phyloP scores from a whole-genome alignment of 2,329 filamentous ascomycete genomes.

The Aphanocladium album region DNA sequence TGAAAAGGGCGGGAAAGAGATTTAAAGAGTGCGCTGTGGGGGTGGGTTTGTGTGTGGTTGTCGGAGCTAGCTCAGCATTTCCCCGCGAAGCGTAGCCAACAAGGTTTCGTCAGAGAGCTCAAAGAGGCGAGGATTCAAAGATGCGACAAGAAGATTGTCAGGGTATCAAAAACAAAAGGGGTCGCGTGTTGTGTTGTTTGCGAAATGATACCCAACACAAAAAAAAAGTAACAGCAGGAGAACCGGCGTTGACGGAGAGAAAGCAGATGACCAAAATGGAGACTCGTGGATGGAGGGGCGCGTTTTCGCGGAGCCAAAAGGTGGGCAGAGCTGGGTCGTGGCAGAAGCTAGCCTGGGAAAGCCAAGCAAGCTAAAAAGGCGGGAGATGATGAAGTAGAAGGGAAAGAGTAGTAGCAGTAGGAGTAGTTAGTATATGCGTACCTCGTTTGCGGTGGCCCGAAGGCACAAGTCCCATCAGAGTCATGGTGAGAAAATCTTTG shows the following conservation, averaged over 20 bases:
- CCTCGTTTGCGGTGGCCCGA: constrained; percentile 2
- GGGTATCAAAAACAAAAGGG: too few species aligned
- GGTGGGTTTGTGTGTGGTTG: too few species aligned
- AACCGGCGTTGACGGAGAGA: background rate
- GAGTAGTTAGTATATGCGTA: too few species aligned
- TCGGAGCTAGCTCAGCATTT: background rate
- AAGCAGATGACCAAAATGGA: background rate
- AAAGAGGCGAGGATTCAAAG: too few species aligned
- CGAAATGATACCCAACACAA: background rate
- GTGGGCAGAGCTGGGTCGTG: background rate
- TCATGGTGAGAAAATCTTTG: constrained; percentile 5
- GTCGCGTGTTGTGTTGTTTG: background rate
- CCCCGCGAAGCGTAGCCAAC: background rate
- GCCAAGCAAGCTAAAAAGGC: background rate
- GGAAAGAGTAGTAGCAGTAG: too few species aligned
- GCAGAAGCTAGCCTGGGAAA: background rate
- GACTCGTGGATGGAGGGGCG: constrained; percentile 3
- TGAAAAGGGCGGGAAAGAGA: constrained; percentile 9
- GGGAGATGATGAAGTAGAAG: background rate
- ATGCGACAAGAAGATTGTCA: background rate
- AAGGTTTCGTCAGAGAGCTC: too few species aligned
- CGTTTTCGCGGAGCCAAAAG: background rate
- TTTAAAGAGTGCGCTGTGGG: background rate
- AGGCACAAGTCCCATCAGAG: constrained; percentile 7
- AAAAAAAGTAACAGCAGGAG: too few species aligned